Conservation (phyloP, 2,329 filamentous ascomycete species). For the Fusarium humuli region DNA sequence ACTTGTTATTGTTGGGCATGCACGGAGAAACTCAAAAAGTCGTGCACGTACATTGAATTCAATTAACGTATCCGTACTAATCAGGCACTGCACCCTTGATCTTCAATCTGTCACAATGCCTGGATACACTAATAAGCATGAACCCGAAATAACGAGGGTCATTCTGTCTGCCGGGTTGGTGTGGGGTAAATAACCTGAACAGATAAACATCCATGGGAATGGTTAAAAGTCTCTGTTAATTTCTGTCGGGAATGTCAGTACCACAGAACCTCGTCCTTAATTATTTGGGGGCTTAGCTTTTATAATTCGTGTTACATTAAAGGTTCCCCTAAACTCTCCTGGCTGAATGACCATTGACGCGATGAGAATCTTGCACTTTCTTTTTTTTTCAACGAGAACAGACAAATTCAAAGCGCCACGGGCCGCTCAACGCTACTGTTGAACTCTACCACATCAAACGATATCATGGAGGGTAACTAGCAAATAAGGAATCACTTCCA, state of each 20-base stretch:
- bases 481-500: slow-evolving; percentile 11
- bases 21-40: slow-evolving; percentile 8
- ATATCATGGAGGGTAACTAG: slow-evolving; percentile 13
- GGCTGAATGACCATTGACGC: not conserved
- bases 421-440: slow-evolving; percentile 35
- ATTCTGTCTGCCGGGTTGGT: slow-evolving; percentile 9
- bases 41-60: not conserved
- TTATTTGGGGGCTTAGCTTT: not conserved
- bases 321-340: not conserved
- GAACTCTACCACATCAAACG: slow-evolving; percentile 13
- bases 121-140: slow-evolving; percentile 1
- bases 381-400: slow-evolving; percentile 3
- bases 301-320: not conserved
- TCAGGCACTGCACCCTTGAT: slow-evolving; percentile 1
- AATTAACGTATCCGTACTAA: not conserved
- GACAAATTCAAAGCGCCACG: slow-evolving; percentile 21
- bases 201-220: not conserved
- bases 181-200: slow-evolving; percentile 16
- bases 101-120: slow-evolving; percentile 14
- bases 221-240: not conserved
- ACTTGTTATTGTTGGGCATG: slow-evolving; percentile 1
- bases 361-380: not conserved
- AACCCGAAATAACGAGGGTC: slow-evolving; percentile 32
- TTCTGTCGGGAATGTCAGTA: not conserved
- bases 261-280: not conserved